Conservation (phyloP, 2,329 filamentous ascomycete species). For the Cyanodermella asteris region DNA sequence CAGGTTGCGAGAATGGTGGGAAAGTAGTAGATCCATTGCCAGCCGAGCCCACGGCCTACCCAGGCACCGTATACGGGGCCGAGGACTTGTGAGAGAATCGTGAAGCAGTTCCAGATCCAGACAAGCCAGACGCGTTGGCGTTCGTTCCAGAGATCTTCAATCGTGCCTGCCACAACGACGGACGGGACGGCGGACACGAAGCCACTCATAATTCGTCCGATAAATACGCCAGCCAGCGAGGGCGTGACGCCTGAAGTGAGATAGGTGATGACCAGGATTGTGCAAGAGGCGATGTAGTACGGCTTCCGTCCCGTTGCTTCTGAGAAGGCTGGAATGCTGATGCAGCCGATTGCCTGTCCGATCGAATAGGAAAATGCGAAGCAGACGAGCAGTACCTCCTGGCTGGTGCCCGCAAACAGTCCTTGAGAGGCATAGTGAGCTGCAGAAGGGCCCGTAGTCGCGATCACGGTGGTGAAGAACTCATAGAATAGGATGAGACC, state of each 20-base stretch:
- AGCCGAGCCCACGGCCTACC: conserved; percentile 16
- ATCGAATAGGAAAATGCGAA: too few species aligned
- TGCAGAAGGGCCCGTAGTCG: too few species aligned
- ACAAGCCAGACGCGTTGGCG: conserved; percentile 25
- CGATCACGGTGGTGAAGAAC: too few species aligned
- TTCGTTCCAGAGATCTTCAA: conserved; percentile 30
- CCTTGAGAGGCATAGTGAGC: too few species aligned
- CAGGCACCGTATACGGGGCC: conserved; percentile 24
- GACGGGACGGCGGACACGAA: conserved; percentile 25
- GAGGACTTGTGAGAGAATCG: conserved; percentile 21
- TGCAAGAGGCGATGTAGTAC: conserved; percentile 14
- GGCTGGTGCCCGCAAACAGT: too few species aligned
- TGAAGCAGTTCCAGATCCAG: conserved; percentile 22
- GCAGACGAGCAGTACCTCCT: too few species aligned
- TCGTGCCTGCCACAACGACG: conserved; percentile 24
- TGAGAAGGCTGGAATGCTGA: conserved; percentile 16
- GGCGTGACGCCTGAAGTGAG: conserved; percentile 18
- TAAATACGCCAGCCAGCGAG: conserved; percentile 16
- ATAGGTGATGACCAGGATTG: conserved; percentile 13
- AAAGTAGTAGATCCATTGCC: too few species aligned
- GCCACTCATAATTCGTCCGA: conserved; percentile 23
- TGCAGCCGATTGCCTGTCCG: conserved; percentile 15
- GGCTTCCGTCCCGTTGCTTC: conserved; percentile 18
- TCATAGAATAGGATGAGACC: too few species aligned
- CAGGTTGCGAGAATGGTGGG: too few species aligned